Evolutionary conservation across 1,139 yeast species (phyloP), one percentile per base, ranked within the genome.

Genomic region (Lodderomyces metapsilosis): DNA sequence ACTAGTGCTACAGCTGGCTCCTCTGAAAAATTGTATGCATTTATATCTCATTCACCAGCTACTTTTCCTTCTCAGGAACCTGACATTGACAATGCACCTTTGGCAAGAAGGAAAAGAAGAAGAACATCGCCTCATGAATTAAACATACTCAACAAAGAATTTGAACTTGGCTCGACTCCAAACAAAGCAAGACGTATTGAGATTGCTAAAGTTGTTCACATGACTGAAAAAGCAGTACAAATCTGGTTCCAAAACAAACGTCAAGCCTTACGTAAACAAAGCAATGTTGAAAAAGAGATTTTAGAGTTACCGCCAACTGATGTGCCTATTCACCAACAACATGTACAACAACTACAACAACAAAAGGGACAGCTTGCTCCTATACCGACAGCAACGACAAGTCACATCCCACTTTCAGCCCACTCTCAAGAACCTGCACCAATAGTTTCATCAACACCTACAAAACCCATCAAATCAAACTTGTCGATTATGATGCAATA

Each of bases 191-290:
- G 85, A 55, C 78, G 98, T 52, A 72, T 80, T 37, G 84, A 80
- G 49, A 86, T 92, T 51, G 95, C 97, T 12, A 63, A 68, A 27
- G 78, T 74, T 49, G 95, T 92, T 34, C 80, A 81, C 49, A 92
- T 91, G 98, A 79, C 92, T n/a, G 97, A 89, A 61, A 89, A 89
- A 61, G 95, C 97, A 1, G 95, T 92, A 23, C 98, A 92, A 66
- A 88, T 92, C 50, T 92, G 98, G 98, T 92, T 92, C 65, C 98
- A 92, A 65, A 92, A 92, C 64, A 86, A 82, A 61, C 81, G 98
- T 62, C 98, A 92, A 66, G 78, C 89, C 34, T 65, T 82, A 50
- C 80, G 94, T 51, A 82, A 80, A 53, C 76, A 67, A 49, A 57
- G 59, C 44, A 59, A 55, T 42, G 47, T 54, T 37, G 77, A 73